phyloP scores from a whole-genome alignment of 1,139 yeast genomes.

The Debaryomycetaceae sp. region DNA sequence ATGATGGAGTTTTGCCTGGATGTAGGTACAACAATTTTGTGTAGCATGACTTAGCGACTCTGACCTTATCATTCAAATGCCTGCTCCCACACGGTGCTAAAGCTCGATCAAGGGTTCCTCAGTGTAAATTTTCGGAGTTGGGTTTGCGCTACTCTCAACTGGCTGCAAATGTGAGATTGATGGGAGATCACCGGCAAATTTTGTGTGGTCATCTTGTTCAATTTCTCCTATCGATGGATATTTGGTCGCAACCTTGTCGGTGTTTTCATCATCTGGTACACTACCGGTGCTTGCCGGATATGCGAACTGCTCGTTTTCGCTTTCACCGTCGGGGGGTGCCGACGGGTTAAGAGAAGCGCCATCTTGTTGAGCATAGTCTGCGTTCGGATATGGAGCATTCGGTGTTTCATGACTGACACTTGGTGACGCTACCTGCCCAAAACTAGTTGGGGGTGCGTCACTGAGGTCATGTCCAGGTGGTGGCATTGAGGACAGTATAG shows the following conservation, averaged over 20 bases:
- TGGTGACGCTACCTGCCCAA: too few relatives aligned
- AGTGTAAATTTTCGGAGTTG: slow-evolving; percentile 4
- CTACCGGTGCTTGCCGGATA: slow-evolving; percentile 3
- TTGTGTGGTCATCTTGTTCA: slow-evolving; percentile 8
- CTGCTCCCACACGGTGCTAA: slow-evolving; percentile 38
- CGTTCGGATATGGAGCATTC: slow-evolving; percentile 4
- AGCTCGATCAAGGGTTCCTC: slow-evolving; percentile 10
- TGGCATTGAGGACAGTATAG: too few relatives aligned
- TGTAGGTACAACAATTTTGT: too few relatives aligned
- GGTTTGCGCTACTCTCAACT: neutral
- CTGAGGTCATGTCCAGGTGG: too few relatives aligned
- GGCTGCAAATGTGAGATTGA: slow-evolving; percentile 2
- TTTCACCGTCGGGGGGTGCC: slow-evolving; percentile 3
- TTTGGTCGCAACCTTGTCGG: slow-evolving; percentile 11
- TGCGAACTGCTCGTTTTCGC: neutral
- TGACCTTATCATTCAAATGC: too few relatives aligned
- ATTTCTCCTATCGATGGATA: slow-evolving; percentile 19
- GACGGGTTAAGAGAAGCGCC: slow-evolving; percentile 5
- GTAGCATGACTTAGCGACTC: too few relatives aligned
- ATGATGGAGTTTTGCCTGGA: too few relatives aligned
- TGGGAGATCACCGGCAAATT: slow-evolving; percentile 5
- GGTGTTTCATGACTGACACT: too few relatives aligned
- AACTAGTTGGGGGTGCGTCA: too few relatives aligned
- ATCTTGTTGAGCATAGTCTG: slow-evolving; percentile 4
- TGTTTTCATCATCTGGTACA: slow-evolving; percentile 15